These are phyloP conservation scores for Suhomyces guaymorum DNA, from an alignment of 1,139 yeast genomes.

Conservation along the genomic window DNA sequence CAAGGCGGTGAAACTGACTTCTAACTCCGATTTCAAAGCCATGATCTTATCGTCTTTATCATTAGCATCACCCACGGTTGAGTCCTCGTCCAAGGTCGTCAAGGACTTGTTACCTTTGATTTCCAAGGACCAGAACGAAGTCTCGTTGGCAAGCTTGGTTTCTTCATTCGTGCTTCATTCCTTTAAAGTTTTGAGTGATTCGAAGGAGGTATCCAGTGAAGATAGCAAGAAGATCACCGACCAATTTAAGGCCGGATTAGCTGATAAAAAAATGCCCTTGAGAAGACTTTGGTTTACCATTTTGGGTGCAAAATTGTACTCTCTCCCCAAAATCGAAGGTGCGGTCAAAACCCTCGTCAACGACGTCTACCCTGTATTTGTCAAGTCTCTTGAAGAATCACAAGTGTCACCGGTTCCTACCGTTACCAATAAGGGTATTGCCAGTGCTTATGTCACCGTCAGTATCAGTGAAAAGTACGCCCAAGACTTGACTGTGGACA, in stretches of 20 bases:
- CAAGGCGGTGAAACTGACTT: slow-evolving; percentile 57
- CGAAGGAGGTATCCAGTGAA: slow-evolving; percentile 14
- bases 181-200: slow-evolving; percentile 16
- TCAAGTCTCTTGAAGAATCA: slow-evolving; percentile 44
- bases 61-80: slow-evolving; percentile 8
- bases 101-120: slow-evolving; percentile 51
- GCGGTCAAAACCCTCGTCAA: slow-evolving; percentile 15
- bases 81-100: slow-evolving; percentile 34
- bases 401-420: slow-evolving; percentile 51
- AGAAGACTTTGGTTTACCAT: slow-evolving; percentile 69
- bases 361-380: slow-evolving; percentile 31
- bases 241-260: slow-evolving; percentile 56
- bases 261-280: slow-evolving; percentile 62
- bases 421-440: slow-evolving; percentile 49
- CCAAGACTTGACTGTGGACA: slow-evolving; percentile 12
- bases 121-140: slow-evolving; percentile 75
- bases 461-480: slow-evolving; percentile 15
- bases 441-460: slow-evolving; percentile 48
- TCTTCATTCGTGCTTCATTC: slow-evolving; percentile 50
- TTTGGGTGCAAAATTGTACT: slow-evolving; percentile 35
- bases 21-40: slow-evolving; percentile 68
- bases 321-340: slow-evolving; percentile 5
- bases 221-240: slow-evolving; percentile 20
- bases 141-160: slow-evolving; percentile 53
- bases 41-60: slow-evolving; percentile 21